Conservation (phyloP, 345 rosid species). For the Eutrema heterophyllum region DNA sequence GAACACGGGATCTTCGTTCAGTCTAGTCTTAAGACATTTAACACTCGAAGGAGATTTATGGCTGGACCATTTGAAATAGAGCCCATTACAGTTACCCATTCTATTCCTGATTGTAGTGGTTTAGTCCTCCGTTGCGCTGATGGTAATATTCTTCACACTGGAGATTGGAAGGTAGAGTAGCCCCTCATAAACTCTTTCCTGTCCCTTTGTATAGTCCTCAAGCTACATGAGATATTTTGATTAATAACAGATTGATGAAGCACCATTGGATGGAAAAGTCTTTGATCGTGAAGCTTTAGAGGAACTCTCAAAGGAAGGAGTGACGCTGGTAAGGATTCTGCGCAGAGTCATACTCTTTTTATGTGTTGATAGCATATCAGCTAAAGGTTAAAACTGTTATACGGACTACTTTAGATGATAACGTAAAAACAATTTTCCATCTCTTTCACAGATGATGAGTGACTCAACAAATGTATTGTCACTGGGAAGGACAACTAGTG, state of each 20-base stretch:
- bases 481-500: constrained; percentile 93
- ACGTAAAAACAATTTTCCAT: neutral
- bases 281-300: constrained; percentile 86
- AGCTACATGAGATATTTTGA: constrained; percentile 24
- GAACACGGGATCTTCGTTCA: constrained; percentile 90
- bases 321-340: constrained; percentile 64
- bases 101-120: constrained; percentile 98
- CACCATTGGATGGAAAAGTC: constrained; percentile 83
- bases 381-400: neutral
- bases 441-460: constrained; percentile 85
- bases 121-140: constrained; percentile 93
- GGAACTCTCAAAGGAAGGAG: constrained; percentile 96
- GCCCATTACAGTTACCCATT: constrained; percentile 93
- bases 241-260: constrained; percentile 80
- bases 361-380: too few relatives aligned
- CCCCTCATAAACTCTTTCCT: neutral
- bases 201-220: constrained; percentile 1
- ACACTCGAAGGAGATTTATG: constrained; percentile 59
- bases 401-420: neutral
- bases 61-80: constrained; percentile 99
- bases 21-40: constrained; percentile 79
- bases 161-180: constrained; percentile 89
- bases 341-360: neutral
- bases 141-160: constrained; percentile 97
- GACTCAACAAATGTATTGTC: constrained; percentile 96